phyloP scores from a whole-genome alignment of 805 yeast genomes.

The Maudiozyma serrabonitensis region DNA sequence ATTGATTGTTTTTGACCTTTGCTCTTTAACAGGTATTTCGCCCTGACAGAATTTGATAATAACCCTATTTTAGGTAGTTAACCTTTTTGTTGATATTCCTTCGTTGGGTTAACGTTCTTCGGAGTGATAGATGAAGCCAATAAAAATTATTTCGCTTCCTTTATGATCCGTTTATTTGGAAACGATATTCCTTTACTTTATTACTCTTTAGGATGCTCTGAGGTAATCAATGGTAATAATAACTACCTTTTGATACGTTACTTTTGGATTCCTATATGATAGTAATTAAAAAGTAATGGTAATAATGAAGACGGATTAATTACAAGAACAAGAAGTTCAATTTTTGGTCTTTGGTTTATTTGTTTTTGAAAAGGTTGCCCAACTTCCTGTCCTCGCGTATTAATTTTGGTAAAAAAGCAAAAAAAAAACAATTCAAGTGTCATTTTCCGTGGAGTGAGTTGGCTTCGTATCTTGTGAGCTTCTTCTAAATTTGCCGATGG shows the following conservation, averaged over 20 bases:
- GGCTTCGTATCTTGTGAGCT: not conserved
- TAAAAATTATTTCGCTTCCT: not conserved
- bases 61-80: not conserved
- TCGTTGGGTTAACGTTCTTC: not conserved
- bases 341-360: not conserved
- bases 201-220: not conserved
- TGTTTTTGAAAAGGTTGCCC: not conserved
- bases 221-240: not conserved
- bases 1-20: no score
- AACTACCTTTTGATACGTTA: not conserved
- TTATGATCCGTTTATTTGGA: not conserved
- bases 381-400: not conserved
- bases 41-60: not conserved
- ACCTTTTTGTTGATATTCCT: not conserved
- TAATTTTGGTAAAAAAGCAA: not conserved
- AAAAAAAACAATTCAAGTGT: not conserved
- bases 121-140: not conserved
- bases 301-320: not conserved
- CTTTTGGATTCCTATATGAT: not conserved
- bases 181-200: not conserved
- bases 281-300: not conserved
- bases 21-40: not conserved
- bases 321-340: constrained; percentile 1
- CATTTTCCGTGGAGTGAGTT: not conserved
- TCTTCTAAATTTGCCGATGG: not conserved